Percentiles rank a stretch among this genome's conserved stretches.
phyloP scores from a whole-genome alignment of 768 basidiomycete genomes.

The Holtermanniella nyarrowii region DNA sequence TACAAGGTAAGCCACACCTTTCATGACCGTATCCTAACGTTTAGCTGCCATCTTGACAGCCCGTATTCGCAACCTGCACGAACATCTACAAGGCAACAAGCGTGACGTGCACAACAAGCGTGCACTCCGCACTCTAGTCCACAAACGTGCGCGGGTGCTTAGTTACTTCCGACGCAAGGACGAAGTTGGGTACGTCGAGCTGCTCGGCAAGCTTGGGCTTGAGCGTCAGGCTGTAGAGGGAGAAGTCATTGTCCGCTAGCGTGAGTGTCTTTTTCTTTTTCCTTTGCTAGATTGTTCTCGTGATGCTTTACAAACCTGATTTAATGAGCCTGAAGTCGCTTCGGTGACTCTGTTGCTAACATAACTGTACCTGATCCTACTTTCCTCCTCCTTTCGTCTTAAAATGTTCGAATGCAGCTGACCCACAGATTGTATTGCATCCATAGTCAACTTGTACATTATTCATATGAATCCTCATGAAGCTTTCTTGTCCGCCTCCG shows the following conservation, averaged over 20 bases:
- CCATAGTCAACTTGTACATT: background rate
- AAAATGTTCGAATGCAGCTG: too few relatives aligned
- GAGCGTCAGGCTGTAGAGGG: slow-evolving; percentile 77
- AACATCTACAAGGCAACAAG: slow-evolving; percentile 53
- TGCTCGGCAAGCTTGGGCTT: slow-evolving; percentile 64
- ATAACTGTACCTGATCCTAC: slow-evolving; percentile 14
- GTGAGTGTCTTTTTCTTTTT: background rate
- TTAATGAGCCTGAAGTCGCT: slow-evolving; percentile 37
- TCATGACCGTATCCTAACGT: background rate
- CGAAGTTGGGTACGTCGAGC: slow-evolving; percentile 50
- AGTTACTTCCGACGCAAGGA: slow-evolving; percentile 50
- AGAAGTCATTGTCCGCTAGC: slow-evolving; percentile 56
- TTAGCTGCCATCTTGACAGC: slow-evolving; percentile 77
- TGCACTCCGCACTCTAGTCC: slow-evolving; percentile 65
- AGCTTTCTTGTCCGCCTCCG: too few relatives aligned
- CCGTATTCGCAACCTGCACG: slow-evolving; percentile 71
- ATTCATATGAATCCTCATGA: background rate
- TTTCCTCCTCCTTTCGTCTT: background rate
- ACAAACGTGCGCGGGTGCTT: slow-evolving; percentile 71
- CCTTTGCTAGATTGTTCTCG: background rate
- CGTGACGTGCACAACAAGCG: slow-evolving; percentile 67
- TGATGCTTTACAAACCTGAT: slow-evolving; percentile 37
- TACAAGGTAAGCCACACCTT: slow-evolving; percentile 59
- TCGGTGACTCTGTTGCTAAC: slow-evolving; percentile 24
- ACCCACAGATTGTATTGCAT: background rate